These are phyloP conservation scores for Colletotrichum salicis DNA, from an alignment of 2,329 filamentous ascomycete species.

Conservation along the genomic window DNA sequence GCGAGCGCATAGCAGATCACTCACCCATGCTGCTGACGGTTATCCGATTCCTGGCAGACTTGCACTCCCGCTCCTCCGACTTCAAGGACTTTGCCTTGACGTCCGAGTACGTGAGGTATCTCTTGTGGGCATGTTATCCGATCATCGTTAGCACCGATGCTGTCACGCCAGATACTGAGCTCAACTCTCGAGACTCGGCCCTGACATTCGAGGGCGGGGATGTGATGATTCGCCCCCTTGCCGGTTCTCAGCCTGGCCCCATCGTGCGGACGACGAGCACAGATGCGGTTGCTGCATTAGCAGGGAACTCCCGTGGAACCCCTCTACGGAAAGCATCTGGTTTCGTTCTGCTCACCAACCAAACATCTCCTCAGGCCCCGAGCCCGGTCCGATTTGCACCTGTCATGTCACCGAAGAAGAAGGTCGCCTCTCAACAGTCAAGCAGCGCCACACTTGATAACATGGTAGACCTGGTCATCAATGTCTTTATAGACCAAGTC, in stretches of 20 bases:
- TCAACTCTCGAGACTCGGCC: constrained; percentile 83
- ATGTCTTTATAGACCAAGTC: constrained; percentile 87
- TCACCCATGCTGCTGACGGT: constrained; percentile 78
- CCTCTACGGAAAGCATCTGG: constrained; percentile 85
- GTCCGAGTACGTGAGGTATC: constrained; percentile 83
- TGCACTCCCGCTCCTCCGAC: constrained; percentile 78
- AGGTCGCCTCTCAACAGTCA: constrained; percentile 60
- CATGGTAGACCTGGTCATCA: constrained; percentile 80
- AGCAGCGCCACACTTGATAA: constrained; percentile 79
- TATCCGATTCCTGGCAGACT: constrained; percentile 80
- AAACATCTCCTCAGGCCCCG: constrained; percentile 67
- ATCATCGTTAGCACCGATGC: constrained; percentile 87
- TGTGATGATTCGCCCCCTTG: constrained; percentile 82
- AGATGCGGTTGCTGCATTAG: constrained; percentile 59
- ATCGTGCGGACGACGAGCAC: constrained; percentile 78
- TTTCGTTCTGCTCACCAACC: constrained; percentile 86
- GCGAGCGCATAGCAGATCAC: constrained; percentile 61
- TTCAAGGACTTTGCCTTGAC: constrained; percentile 86
- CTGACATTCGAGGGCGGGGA: constrained; percentile 88
- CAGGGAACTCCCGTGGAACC: constrained; percentile 65
- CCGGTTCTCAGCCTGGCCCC: constrained; percentile 69
- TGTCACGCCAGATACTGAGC: constrained; percentile 83
- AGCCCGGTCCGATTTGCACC: constrained; percentile 72
- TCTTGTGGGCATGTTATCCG: constrained; percentile 86
- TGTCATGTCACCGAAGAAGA: constrained; percentile 68